These are phyloP conservation scores for Thermochaetoides thermophila DNA, from an alignment of 495 filamentous ascomycete genomes.

Conservation along the genomic window DNA sequence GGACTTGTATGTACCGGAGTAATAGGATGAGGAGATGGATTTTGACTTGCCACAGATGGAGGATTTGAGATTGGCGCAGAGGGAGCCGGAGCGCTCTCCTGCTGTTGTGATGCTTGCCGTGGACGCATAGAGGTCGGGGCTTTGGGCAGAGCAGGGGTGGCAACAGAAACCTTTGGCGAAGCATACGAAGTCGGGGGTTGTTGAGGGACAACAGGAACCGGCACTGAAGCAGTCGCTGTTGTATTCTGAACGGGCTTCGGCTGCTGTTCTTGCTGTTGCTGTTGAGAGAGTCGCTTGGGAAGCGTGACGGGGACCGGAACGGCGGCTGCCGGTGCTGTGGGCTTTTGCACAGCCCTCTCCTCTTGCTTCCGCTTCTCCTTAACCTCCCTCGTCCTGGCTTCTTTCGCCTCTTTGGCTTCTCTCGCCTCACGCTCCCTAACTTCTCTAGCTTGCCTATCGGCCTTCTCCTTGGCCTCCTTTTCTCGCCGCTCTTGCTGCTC, in stretches of 20 bases:
- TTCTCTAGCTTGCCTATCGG: slow-evolving; percentile 13
- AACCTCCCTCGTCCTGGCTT: slow-evolving; percentile 33
- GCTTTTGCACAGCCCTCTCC: slow-evolving; percentile 25
- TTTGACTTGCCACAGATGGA: slow-evolving; percentile 40
- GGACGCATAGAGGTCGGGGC: slow-evolving; percentile 61
- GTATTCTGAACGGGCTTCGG: too few species aligned
- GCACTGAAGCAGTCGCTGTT: slow-evolving; percentile 20
- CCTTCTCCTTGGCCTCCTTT: slow-evolving; percentile 26
- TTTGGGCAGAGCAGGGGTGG: slow-evolving; percentile 73
- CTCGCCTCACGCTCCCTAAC: slow-evolving; percentile 8
- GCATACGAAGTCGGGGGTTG: slow-evolving; percentile 31
- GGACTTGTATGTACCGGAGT: slow-evolving; percentile 43
- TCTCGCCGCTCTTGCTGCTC: slow-evolving; percentile 43
- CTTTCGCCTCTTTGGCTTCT: slow-evolving; percentile 28
- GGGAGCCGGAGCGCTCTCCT: slow-evolving; percentile 57
- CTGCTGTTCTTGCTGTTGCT: too few species aligned
- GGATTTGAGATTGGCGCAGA: slow-evolving; percentile 40
- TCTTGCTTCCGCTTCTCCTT: slow-evolving; percentile 40
- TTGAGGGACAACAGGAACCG: slow-evolving; percentile 37
- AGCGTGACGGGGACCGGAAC: slow-evolving; percentile 24
- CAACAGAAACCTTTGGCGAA: slow-evolving; percentile 65
- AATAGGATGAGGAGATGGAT: slow-evolving; percentile 47
- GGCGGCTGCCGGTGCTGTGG: slow-evolving; percentile 20
- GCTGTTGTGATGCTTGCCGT: slow-evolving; percentile 67
- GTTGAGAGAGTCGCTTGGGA: slow-evolving; percentile 30